These are phyloP conservation scores for Acacia concinna DNA, from an alignment of 331 rosid species.

Conservation along the genomic window DNA sequence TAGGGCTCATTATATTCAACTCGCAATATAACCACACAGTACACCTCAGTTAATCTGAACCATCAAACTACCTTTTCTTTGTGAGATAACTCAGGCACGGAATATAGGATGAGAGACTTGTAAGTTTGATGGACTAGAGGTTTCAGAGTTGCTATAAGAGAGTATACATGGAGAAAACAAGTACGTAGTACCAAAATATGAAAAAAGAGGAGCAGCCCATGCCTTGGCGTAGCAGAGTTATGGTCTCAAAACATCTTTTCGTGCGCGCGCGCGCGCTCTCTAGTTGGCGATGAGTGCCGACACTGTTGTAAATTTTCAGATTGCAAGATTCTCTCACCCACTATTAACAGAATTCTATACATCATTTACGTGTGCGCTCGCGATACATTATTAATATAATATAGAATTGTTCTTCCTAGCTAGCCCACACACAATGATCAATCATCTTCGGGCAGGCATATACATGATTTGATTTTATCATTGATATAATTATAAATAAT, in stretches of 20 bases:
- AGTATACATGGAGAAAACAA: slow-evolving; percentile 21
- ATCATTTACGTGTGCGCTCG: background rate
- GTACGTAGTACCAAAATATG: slow-evolving; percentile 29
- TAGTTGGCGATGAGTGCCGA: slow-evolving; percentile 32
- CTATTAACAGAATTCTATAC: too few species aligned
- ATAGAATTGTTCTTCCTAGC: background rate
- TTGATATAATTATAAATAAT: background rate
- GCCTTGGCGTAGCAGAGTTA: slow-evolving; percentile 14
- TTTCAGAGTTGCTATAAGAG: slow-evolving; percentile 20
- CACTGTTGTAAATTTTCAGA: background rate
- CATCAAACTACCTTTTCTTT: background rate
- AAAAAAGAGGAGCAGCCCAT: slow-evolving; percentile 40
- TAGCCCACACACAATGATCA: background rate
- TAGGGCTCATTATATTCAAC: too few species aligned
- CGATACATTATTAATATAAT: slow-evolving; percentile 4
- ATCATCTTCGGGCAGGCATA: background rate
- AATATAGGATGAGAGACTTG: background rate
- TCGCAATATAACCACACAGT: background rate
- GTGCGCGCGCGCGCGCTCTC: background rate
- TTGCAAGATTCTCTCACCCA: background rate
- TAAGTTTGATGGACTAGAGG: slow-evolving; percentile 17
- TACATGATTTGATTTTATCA: background rate
- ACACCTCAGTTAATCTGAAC: background rate
- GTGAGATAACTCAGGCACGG: too few species aligned
- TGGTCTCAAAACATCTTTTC: background rate